Evolutionary conservation across 2,329 filamentous ascomycete genomes (phyloP).

Genomic region (Leptographium flavum): DNA sequence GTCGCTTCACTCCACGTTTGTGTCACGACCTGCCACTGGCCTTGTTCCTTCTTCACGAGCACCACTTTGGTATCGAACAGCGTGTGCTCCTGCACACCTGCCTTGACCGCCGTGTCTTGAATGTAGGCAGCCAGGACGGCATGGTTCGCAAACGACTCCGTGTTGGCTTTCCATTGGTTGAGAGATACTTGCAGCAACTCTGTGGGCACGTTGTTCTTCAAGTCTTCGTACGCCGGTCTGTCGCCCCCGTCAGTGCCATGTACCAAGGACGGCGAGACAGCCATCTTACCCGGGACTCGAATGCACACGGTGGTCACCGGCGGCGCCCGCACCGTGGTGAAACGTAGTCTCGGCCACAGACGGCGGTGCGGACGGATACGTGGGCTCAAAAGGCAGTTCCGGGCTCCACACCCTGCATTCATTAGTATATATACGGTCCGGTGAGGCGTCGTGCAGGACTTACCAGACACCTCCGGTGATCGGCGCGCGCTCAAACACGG

Average conservation of each 20-base stretch:
- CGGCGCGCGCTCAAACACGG: conserved; percentile 22
- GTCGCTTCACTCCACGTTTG: conserved; percentile 1
- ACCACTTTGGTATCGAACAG: conserved; percentile 47
- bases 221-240: conserved; percentile 38
- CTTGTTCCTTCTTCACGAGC: conserved; percentile 25
- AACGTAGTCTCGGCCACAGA: conserved; percentile 17
- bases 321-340: conserved; percentile 15
- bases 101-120: conserved; percentile 36
- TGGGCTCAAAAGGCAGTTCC: conserved; percentile 15
- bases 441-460: not conserved
- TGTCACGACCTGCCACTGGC: not conserved
- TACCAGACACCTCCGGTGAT: conserved; percentile 23
- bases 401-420: conserved; percentile 17
- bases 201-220: conserved; percentile 68
- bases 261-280: too few species aligned
- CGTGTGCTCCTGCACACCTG: conserved; percentile 34
- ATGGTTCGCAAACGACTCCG: conserved; percentile 44
- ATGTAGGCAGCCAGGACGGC: conserved; percentile 43
- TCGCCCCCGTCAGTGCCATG: too few species aligned
- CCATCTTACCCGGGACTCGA: not conserved
- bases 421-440: too few species aligned
- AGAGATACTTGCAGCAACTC: conserved; percentile 29
- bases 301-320: not conserved
- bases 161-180: conserved; percentile 41
- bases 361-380: conserved; percentile 19